These are phyloP conservation scores for Platismatia glauca DNA, from an alignment of 495 filamentous ascomycete genomes.

Conservation along the genomic window DNA sequence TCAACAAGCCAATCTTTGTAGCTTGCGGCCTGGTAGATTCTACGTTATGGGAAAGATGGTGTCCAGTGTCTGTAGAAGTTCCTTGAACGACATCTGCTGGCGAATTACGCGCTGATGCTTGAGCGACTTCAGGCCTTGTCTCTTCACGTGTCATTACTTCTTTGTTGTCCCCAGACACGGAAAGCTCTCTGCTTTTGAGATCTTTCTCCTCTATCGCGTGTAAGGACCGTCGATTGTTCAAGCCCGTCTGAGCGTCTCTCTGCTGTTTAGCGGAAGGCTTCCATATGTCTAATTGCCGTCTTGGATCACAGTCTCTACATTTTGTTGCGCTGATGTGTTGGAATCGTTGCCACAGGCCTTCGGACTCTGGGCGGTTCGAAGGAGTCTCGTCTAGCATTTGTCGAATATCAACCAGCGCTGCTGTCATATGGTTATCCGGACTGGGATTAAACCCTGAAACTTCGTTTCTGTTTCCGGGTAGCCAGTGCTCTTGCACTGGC, in stretches of 20 bases:
- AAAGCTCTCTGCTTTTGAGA: not conserved
- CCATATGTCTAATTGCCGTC: not conserved
- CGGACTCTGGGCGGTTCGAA: not conserved
- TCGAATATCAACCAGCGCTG: not conserved
- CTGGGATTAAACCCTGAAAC: not conserved
- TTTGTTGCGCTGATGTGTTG: not conserved
- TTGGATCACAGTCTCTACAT: slow-evolving; percentile 12
- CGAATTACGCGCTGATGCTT: too few relatives aligned
- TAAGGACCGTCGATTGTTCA: not conserved
- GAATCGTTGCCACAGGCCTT: slow-evolving; percentile 1
- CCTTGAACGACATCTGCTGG: too few relatives aligned
- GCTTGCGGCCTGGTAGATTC: too few relatives aligned
- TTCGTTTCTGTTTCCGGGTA: not conserved
- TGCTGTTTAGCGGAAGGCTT: not conserved
- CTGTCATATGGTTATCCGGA: not conserved
- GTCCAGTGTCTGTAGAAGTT: too few relatives aligned
- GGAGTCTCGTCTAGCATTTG: slow-evolving; percentile 8
- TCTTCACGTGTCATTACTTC: too few relatives aligned
- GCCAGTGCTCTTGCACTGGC: not conserved
- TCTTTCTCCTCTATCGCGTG: not conserved
- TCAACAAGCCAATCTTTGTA: too few relatives aligned
- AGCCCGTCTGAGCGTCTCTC: not conserved
- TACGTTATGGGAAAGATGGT: too few relatives aligned
- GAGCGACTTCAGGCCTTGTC: too few relatives aligned
- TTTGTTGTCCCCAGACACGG: not conserved